Percentiles rank a stretch among this genome's conserved stretches.
These are phyloP conservation scores for Lippia alba DNA, from an alignment of 305 asterid species.

Conservation along the genomic window DNA sequence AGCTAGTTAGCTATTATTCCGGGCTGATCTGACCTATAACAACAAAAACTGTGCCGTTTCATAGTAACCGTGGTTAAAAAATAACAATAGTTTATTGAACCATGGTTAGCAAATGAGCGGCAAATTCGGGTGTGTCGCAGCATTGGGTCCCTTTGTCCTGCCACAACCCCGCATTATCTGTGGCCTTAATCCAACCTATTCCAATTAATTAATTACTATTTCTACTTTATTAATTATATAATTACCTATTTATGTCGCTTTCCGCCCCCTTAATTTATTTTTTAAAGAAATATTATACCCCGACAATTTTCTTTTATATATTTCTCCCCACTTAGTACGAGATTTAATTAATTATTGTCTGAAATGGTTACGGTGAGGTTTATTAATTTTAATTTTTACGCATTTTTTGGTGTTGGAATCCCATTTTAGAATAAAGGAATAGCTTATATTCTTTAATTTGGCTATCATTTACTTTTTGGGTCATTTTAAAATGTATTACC, in stretches of 20 bases:
- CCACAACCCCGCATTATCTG: slow-evolving; percentile 25
- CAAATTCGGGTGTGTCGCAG: slow-evolving; percentile 26
- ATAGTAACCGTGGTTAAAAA: slow-evolving; percentile 10
- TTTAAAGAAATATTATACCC: too few species aligned
- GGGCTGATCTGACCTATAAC: background rate
- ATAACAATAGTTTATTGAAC: slow-evolving; percentile 1
- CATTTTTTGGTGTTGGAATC: too few species aligned
- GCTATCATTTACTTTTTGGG: too few species aligned
- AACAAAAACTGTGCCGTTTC: background rate
- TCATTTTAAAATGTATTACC: too few species aligned
- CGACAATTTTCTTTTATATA: too few species aligned
- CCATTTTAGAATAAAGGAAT: too few species aligned
- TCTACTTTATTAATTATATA: slow-evolving; percentile 12
- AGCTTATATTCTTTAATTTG: too few species aligned
- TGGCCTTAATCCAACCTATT: slow-evolving; percentile 18
- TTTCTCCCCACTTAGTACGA: too few species aligned
- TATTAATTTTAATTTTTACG: too few species aligned
- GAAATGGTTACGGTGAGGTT: too few species aligned
- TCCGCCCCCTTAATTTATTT: background rate
- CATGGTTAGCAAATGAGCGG: slow-evolving; percentile 22
- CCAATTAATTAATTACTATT: slow-evolving; percentile 23
- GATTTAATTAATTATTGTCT: too few species aligned
- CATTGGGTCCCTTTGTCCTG: slow-evolving; percentile 34
- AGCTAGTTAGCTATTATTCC: background rate
- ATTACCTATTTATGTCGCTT: background rate